phyloP scores from a whole-genome alignment of 2,329 filamentous ascomycete species.

The Dissoconium aciculare region DNA sequence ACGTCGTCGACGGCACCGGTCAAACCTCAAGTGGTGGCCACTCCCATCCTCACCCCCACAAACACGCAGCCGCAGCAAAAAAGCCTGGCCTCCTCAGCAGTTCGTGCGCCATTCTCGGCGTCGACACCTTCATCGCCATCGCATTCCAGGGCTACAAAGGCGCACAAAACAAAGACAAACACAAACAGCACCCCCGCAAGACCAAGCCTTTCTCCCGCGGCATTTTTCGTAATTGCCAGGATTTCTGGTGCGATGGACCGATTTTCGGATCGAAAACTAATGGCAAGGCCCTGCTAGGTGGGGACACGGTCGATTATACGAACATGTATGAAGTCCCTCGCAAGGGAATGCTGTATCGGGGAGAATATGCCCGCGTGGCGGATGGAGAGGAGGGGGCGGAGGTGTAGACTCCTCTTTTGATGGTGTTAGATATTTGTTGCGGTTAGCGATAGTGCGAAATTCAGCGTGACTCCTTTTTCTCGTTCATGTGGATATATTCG shows the following conservation, averaged over 20 bases:
- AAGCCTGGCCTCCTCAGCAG: constrained; percentile 56
- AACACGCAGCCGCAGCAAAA: constrained; percentile 36
- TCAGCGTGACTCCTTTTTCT: too few species aligned
- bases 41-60: constrained; percentile 12
- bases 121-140: constrained; percentile 88
- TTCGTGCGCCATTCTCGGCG: constrained; percentile 71
- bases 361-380: constrained; percentile 47
- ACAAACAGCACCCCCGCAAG: constrained; percentile 20
- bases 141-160: constrained; percentile 57
- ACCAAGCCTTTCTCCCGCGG: constrained; percentile 78
- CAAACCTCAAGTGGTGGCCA: constrained; percentile 14
- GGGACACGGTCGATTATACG: constrained; percentile 71
- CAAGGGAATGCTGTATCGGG: constrained; percentile 48
- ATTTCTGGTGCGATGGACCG: constrained; percentile 89
- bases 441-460: too few species aligned
- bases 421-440: too few species aligned
- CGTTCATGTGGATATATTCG: too few species aligned
- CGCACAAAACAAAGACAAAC: constrained; percentile 27
- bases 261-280: constrained; percentile 62
- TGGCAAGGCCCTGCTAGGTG: constrained; percentile 61
- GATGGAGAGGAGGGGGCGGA: constrained; percentile 36
- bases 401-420: too few species aligned
- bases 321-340: constrained; percentile 74
- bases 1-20: constrained; percentile 46
- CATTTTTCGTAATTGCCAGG: constrained; percentile 73